Evolutionary conservation across 169 alveolate genomes (phyloP), one percentile per base, ranked within the genome.

Genomic region (Eimeria falciformis): DNA sequence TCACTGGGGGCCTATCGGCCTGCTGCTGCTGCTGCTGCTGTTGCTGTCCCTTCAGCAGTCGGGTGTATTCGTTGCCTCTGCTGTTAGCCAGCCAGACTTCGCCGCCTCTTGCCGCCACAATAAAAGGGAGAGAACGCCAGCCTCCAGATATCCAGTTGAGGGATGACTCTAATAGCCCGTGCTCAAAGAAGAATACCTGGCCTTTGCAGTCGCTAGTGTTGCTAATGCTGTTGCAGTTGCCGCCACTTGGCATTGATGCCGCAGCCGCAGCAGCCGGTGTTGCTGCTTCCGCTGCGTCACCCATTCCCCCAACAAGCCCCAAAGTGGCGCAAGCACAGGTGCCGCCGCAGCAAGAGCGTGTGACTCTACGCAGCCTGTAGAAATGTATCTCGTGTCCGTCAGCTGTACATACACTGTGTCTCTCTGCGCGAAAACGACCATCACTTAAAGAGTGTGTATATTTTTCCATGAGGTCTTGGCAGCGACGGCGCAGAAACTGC

Each of bases 11-110:
- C 17, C 77, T 23, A 1, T 27, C 77, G 23, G 33, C 55, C 73
- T 82, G 77, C 78, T 56, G 77, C 62, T 55, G 90, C 77, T 81
- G 90, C 90, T 50, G 79, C 77, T 82, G 78, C 58, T 58, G 81
- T 6, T 40, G 71, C 58, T 56, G 78, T 2, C 12, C 9, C 83
- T 45, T 5, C 65, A 65, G 79, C 50, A 45, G 29, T 25, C 89
- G 93, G 27, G 81, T 73, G 69, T 88, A 94, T 79, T 96, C 95
- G 90, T 95, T 96, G 65, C 98, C 99, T 79, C 99, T 78, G 58
- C 96, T 86, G 83, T 97, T 97, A n/a, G 96, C 97, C 40, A 97
- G 93, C 98, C 99, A 97, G 9, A 97, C 98, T 85, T 97, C 99
- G 83, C 93, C 96, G 50, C 97, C 97, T 65, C 91, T 53, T n/a